These are phyloP conservation scores for Daldinia loculata DNA, from an alignment of 495 filamentous ascomycete species.

Conservation along the genomic window DNA sequence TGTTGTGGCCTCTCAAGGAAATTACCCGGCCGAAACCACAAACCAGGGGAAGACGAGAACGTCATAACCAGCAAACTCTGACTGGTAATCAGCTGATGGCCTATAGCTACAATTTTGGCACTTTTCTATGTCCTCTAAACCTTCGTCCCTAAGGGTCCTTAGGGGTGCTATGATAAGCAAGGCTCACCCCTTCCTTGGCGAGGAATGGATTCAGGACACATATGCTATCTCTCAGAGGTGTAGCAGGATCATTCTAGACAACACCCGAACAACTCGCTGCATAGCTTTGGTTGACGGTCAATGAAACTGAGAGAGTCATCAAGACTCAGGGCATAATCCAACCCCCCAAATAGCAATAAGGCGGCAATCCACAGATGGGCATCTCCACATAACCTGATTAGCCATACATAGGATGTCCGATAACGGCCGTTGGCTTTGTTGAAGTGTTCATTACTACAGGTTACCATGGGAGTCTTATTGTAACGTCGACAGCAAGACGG, in stretches of 20 bases:
- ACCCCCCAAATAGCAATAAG: not conserved
- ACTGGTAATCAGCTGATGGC: not conserved
- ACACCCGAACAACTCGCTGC: not conserved
- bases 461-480: not conserved
- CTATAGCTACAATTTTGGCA: not conserved
- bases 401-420: constrained; percentile 3
- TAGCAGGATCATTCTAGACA: not conserved
- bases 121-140: not conserved
- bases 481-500: not conserved
- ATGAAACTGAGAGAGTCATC: not conserved
- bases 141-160: not conserved
- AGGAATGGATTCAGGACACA: not conserved
- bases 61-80: not conserved
- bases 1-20: not conserved
- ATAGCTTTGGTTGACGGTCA: not conserved
- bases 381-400: not conserved
- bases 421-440: constrained; percentile 1
- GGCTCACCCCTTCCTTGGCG: not conserved
- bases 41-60: not conserved
- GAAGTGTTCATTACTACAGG: constrained; percentile 10
- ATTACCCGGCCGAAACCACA: not conserved
- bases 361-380: not conserved
- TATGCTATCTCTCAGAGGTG: not conserved
- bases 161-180: not conserved
- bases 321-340: not conserved